Evolutionary conservation across 768 basidiomycete genomes (phyloP).

Genomic region (Lentinula lateritia): DNA sequence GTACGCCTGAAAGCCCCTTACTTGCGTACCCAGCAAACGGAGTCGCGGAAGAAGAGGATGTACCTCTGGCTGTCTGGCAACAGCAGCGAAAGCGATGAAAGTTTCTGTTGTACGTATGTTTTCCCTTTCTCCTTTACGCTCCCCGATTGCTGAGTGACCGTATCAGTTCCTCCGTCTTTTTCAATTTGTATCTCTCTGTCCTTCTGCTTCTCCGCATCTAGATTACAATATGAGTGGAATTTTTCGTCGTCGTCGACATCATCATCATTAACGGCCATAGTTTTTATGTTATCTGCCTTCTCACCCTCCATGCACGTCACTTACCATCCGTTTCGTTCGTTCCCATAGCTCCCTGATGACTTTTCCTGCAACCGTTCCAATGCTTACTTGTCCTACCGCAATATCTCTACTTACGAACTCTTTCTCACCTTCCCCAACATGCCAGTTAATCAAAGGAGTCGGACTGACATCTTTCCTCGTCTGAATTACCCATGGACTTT

Average conservation of each 20-base stretch:
- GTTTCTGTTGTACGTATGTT: constrained; percentile 7
- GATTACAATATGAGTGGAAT: constrained; percentile 18
- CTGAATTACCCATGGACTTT: not conserved
- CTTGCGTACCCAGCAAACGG: constrained; percentile 19
- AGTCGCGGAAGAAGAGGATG: constrained; percentile 65
- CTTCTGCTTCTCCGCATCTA: constrained; percentile 13
- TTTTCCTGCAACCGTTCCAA: not conserved
- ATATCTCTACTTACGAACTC: not conserved
- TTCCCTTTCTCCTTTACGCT: constrained; percentile 5
- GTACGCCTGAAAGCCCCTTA: constrained; percentile 31
- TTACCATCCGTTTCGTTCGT: not conserved
- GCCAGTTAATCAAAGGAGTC: not conserved
- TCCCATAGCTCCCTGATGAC: not conserved
- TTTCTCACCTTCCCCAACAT: not conserved
- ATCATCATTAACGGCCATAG: not conserved
- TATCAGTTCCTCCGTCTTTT: not conserved
- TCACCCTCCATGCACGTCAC: not conserved
- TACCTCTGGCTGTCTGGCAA: constrained; percentile 76
- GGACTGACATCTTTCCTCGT: not conserved
- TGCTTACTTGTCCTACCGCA: not conserved
- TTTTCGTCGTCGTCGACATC: not conserved
- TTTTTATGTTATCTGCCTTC: not conserved
- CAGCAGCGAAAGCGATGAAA: constrained; percentile 60
- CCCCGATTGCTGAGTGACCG: not conserved
- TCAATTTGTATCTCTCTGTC: not conserved